phyloP scores from a whole-genome alignment of 768 basidiomycete genomes.

The Lentinula lateritia region DNA sequence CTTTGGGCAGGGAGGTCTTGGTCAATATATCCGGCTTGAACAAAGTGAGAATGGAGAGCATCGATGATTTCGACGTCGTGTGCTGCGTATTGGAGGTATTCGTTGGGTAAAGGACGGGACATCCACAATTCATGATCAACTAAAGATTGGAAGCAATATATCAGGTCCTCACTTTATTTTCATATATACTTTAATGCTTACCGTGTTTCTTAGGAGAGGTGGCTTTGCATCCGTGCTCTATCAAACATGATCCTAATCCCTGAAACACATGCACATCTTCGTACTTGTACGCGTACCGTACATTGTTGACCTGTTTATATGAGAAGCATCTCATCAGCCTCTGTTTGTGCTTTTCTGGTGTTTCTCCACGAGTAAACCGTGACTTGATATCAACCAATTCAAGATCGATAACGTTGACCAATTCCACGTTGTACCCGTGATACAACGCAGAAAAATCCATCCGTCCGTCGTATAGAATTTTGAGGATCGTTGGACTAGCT shows the following conservation, averaged over 20 bases:
- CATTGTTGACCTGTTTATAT: background rate
- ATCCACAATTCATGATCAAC: constrained; percentile 24
- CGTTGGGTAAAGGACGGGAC: constrained; percentile 26
- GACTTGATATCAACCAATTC: constrained; percentile 34
- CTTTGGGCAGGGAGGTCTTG: background rate
- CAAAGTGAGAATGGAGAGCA: constrained; percentile 28
- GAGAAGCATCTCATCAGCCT: constrained; percentile 2
- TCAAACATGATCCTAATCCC: constrained; percentile 29
- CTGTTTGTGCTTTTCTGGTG: constrained; percentile 14
- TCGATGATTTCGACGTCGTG: constrained; percentile 35
- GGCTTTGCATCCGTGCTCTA: background rate
- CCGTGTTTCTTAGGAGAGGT: background rate
- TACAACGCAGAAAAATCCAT: constrained; percentile 33
- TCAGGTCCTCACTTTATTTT: no score
- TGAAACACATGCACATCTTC: constrained; percentile 25
- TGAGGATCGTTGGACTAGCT: constrained; percentile 21
- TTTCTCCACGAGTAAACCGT: constrained; percentile 18
- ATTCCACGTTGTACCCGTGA: constrained; percentile 18
- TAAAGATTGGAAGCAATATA: background rate
- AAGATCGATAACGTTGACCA: constrained; percentile 32
- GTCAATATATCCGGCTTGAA: background rate
- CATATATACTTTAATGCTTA: background rate
- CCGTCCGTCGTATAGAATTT: constrained; percentile 38
- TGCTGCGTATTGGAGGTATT: constrained; percentile 34
- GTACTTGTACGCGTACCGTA: constrained; percentile 17